Evolutionary conservation across 768 basidiomycete genomes (phyloP).

Genomic region (Lactifluus hygrophoroides): DNA sequence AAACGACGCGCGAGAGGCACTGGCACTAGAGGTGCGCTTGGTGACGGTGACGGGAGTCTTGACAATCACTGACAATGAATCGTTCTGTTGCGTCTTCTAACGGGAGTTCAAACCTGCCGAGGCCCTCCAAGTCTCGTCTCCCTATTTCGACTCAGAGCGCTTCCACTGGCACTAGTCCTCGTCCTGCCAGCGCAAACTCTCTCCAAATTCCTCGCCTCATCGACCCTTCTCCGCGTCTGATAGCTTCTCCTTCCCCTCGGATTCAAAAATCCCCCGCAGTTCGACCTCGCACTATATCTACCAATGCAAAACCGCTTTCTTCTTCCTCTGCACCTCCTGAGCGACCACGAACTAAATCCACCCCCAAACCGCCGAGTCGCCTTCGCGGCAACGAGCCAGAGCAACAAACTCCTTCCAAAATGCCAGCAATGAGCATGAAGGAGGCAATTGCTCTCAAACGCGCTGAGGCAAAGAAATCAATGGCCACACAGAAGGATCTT

Average conservation of each 20-base stretch:
- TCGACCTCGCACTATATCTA: not conserved
- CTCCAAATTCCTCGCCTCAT: not conserved
- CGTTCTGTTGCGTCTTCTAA: not conserved
- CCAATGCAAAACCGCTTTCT: not conserved
- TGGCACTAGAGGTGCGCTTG: too few species aligned
- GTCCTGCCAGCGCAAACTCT: not conserved
- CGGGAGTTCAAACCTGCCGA: not conserved
- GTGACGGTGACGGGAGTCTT: too few species aligned
- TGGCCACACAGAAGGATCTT: constrained; percentile 21
- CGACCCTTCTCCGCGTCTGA: not conserved
- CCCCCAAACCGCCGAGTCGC: not conserved
- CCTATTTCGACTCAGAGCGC: not conserved
- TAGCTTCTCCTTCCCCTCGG: not conserved
- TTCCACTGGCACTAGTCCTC: not conserved
- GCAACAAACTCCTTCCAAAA: constrained; percentile 26
- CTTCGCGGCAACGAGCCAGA: not conserved
- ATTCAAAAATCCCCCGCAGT: not conserved
- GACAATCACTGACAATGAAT: not conserved
- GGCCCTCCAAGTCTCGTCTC: constrained; percentile 5
- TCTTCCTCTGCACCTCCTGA: not conserved
- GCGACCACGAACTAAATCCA: not conserved
- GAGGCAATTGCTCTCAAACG: constrained; percentile 74
- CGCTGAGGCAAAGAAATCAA: constrained; percentile 65
- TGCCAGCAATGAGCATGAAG: constrained; percentile 44
- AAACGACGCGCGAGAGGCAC: too few species aligned